Base-by-base conservation (phyloP, 495 filamentous ascomycete genomes). In the Acidomyces sp. region DNA sequence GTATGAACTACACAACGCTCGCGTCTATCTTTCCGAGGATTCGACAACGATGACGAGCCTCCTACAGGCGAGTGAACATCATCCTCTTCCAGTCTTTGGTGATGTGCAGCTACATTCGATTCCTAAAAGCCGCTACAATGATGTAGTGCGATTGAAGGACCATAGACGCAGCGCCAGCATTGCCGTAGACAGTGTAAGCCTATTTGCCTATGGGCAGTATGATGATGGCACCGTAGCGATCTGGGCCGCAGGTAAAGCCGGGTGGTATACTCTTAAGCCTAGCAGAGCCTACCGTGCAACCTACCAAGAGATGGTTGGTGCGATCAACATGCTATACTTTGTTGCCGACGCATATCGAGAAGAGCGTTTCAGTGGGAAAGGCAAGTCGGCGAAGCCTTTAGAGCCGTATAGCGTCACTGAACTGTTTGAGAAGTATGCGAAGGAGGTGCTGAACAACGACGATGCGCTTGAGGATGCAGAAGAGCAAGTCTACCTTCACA, bases 241-340 rank as follows among this genome's bases (percentile, higher is more conserved):
- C 34, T 93, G 84, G 84, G 80, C 81, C 22, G 72, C 74, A 24
- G 83, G 84, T 34, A 59, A 66, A 43, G 73, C 78, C n/a, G 84
- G 82, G 40, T 88, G 82, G 82, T 88, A 75, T 58, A 70, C 78
- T 55, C 72, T 90, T 19, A 59, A 63, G 17, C 78, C 84, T 1
- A 66, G 75, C 34, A 62, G 64, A 32, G 55, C 62, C 2, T 93
- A 82, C 57, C 58, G 64, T 41, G 49, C 59, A 2, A 72, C 74
- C 39, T 85, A 73, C 62, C 63, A 72, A 37, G 62, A 71, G 11
- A 81, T 86, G 62, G 66, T 69, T 19, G 74, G 84, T 59, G 80
- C 76, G 1, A 71, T 85, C 21, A 69, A 71, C 35, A 57, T 85
- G 44, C 68, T 85, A 10, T 85, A 84, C 59, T 77, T 75, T 46